These are phyloP conservation scores for Ustulina deusta DNA, from an alignment of 2,329 filamentous ascomycete species.

Conservation along the genomic window DNA sequence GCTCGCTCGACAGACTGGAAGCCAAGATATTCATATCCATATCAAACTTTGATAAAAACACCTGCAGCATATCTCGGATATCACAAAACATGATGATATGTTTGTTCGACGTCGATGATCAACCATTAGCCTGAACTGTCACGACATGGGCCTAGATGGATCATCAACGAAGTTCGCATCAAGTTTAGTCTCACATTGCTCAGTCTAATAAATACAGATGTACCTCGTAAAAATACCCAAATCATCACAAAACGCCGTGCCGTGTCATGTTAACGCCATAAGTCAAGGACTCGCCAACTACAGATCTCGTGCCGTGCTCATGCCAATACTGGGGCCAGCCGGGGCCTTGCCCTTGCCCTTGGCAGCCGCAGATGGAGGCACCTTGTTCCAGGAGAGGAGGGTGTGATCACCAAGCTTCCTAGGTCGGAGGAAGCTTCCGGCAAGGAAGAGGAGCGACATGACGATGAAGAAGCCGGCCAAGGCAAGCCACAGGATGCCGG, in stretches of 20 bases:
- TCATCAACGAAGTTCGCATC: background rate
- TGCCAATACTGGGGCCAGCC: slow-evolving; percentile 56
- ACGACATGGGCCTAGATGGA: background rate
- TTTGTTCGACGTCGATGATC: background rate
- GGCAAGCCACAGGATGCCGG: slow-evolving; percentile 95
- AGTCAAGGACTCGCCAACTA: slow-evolving; percentile 48
- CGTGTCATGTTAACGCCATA: slow-evolving; percentile 32
- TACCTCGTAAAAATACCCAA: slow-evolving; percentile 23
- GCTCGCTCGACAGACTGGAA: background rate
- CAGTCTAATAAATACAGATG: slow-evolving; percentile 32
- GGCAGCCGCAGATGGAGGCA: slow-evolving; percentile 54
- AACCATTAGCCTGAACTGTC: background rate
- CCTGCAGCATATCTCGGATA: background rate
- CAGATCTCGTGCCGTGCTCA: slow-evolving; percentile 68
- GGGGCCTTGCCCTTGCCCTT: slow-evolving; percentile 56
- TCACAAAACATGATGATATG: background rate
- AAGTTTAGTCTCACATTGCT: slow-evolving; percentile 19
- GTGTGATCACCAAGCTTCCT: slow-evolving; percentile 98
- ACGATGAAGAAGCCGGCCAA: slow-evolving; percentile 94
- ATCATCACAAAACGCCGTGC: slow-evolving; percentile 31
- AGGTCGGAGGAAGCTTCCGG: slow-evolving; percentile 90
- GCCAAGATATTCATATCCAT: slow-evolving; percentile 10
- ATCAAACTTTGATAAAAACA: background rate
- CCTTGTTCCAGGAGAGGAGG: slow-evolving; percentile 93
- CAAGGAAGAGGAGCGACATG: slow-evolving; percentile 87